Evolutionary conservation across 1,139 yeast species (phyloP).

Genomic region (Candida dubliniensis): DNA sequence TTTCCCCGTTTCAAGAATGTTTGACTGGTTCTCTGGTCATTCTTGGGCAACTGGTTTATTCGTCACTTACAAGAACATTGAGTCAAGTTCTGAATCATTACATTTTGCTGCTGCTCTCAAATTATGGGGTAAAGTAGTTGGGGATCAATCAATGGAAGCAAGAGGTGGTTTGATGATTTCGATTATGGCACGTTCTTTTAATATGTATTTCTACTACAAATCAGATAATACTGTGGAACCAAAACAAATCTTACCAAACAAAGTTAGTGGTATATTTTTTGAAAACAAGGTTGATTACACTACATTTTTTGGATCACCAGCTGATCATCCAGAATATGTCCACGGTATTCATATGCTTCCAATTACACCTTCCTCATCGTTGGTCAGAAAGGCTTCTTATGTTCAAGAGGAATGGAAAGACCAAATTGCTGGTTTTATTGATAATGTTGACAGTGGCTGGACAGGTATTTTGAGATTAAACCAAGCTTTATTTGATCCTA

Average conservation of each 20-base stretch:
- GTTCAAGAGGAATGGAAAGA: constrained; percentile 81
- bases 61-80: constrained; percentile 69
- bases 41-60: constrained; percentile 83
- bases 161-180: constrained; percentile 77
- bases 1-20: constrained; percentile 77
- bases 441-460: constrained; percentile 75
- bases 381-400: constrained; percentile 65
- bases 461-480: constrained; percentile 78
- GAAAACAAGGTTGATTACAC: constrained; percentile 93
- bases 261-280: constrained; percentile 73
- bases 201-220: constrained; percentile 57
- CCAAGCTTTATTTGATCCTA: constrained; percentile 74
- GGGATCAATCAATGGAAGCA: constrained; percentile 73
- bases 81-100: constrained; percentile 78
- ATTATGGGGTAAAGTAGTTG: constrained; percentile 73
- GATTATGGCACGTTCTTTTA: constrained; percentile 61
- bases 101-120: constrained; percentile 82
- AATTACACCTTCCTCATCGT: constrained; percentile 80
- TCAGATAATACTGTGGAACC: constrained; percentile 65
- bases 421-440: constrained; percentile 50
- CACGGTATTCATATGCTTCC: constrained; percentile 96
- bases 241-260: constrained; percentile 53
- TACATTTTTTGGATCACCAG: constrained; percentile 48
- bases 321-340: constrained; percentile 65
- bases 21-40: constrained; percentile 82